Evolutionary conservation across 768 basidiomycete species (phyloP), one percentile per base, ranked within the genome.

Genomic region (Pulveroboletus frians): DNA sequence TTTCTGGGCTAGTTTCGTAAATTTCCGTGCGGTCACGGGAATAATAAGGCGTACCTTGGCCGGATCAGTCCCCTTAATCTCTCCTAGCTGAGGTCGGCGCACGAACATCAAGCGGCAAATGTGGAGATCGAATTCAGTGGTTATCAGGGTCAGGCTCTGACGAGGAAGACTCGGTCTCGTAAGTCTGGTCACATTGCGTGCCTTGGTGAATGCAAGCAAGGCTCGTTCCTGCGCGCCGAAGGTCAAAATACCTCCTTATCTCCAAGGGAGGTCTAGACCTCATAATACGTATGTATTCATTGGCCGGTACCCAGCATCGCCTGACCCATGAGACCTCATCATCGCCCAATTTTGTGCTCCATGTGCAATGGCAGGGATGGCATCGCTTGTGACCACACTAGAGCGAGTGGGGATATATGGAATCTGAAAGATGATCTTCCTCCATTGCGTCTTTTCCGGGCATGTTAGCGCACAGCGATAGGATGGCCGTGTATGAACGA

Each of bases 271-370:
- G 30, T 11, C 30, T 31, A 4, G 30, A 13, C 9, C 30, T 31
- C 13, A 13, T 32, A 41, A 86, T 63, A 58, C 85, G 84, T 41
- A 68, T 67, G 69, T 84, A 84, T 3, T 83, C 83, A 5, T 76
- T 73, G 1, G 73, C 74, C 39, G 85, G 66, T 3, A 83, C 84
- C 57, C 83, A 1, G 80, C 55, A 79, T 79, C 23, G 86, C 80
- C 55, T 77, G 74, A 58, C 76, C 72, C 18, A 73, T 72, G 5
- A 77, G 63, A 21, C 65, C 69, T 50, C 78, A 1, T 81, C 83
- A 34, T 78, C 77, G 1, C 81, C 80, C n/a, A 81, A 54, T 36
- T 79, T 79, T 82, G 84, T 3, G 84, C 84, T 27, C 83, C 84
- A 57, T 80, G 83, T 53, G 74, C 83, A 39, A 86, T 73, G 51